Evolutionary conservation across 768 basidiomycete genomes (phyloP), one percentile per base, ranked within the genome.

Genomic region (Xanthoconium stramineum): DNA sequence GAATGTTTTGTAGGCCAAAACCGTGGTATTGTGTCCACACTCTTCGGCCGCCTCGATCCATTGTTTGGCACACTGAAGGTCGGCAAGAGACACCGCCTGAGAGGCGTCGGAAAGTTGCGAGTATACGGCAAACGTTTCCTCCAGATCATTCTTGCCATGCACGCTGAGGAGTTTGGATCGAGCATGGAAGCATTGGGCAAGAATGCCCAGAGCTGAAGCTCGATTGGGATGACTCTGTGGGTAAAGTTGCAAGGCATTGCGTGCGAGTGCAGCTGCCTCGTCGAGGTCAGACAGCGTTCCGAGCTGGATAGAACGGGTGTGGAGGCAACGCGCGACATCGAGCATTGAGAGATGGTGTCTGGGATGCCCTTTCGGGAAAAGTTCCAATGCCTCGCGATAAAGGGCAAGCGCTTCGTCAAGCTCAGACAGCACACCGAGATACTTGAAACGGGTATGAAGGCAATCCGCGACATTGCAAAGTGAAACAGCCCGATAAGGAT

Each of bases 1-100:
- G 15, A 43, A 61, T 2, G 53, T 57, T 40, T 55, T 30, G 28
- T 65, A 65, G 1, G 63, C 63, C 36, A 55, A 29, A 3, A 44
- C 13, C 6, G 28, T 44, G 28, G 43, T 14, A 29, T 17, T 7
- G 28, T 44, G 43, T 44, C n/a, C 10, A 8, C 14, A 6, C 5
- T 29, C 28, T 29, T 44, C 43, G 8, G 43, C 43, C 15, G 24
- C 28, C 6, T 44, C 24, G 28, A 44, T 44, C 43, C 43, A 44
- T 28, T 29, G 12, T 29, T 44, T 44, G 13, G 9, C 43, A n/a
- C n/a, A n/a, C n/a, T n/a, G n/a, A n/a, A n/a, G n/a, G n/a, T n/a
- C n/a, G n/a, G n/a, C n/a, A n/a, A n/a, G n/a, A n/a, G n/a, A n/a
- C n/a, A n/a, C n/a, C n/a, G n/a, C n/a, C n/a, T n/a, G n/a, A n/a